These are phyloP conservation scores for Microcos paniculata DNA, from an alignment of 345 rosid genomes.

Conservation along the genomic window DNA sequence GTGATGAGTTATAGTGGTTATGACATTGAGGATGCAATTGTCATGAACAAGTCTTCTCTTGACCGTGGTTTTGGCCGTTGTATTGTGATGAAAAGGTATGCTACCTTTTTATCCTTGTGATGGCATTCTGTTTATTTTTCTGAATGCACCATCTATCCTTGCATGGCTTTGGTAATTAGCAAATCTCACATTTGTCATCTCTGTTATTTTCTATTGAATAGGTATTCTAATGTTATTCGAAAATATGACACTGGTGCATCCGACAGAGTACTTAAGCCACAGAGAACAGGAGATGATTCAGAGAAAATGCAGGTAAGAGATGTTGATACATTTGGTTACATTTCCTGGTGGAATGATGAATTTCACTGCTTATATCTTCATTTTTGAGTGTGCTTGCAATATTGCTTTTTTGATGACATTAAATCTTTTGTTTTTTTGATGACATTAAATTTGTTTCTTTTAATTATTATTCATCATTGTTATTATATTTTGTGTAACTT, in stretches of 20 bases:
- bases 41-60: constrained; percentile 92
- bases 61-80: constrained; percentile 99
- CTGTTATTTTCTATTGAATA: constrained; percentile 28
- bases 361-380: background rate
- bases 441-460: background rate
- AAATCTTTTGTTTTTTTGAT: background rate
- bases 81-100: constrained; percentile 87
- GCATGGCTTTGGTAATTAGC: background rate
- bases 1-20: constrained; percentile 96
- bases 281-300: constrained; percentile 51
- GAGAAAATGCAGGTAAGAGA: constrained; percentile 74
- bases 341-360: background rate
- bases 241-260: constrained; percentile 43
- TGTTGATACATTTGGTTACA: background rate
- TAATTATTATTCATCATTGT: background rate
- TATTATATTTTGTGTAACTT: background rate
- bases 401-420: background rate
- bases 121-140: background rate
- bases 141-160: background rate
- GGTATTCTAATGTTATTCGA: constrained; percentile 47
- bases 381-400: background rate
- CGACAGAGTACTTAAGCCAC: constrained; percentile 76
- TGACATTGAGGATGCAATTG: constrained; percentile 97
- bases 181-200: constrained; percentile 8
- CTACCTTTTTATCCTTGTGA: constrained; percentile 10